Evolutionary conservation across 345 rosid species (phyloP), one percentile per base, ranked within the genome.

Genomic region (Erodium maritimum): DNA sequence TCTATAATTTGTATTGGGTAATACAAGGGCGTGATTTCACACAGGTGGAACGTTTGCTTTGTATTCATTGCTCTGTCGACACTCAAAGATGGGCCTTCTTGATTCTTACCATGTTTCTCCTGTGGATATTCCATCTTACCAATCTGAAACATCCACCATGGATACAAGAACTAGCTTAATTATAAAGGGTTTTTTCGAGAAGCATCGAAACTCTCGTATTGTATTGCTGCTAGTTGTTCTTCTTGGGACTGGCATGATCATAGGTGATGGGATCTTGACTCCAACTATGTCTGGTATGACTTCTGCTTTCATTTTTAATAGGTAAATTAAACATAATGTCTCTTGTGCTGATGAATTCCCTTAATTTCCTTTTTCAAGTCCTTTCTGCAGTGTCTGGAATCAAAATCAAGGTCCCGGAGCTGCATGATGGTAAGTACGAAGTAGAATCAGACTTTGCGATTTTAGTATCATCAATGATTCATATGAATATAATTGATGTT

Each of bases 171-270:
- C 69, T 52, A 62, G 72, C 58, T 52, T 67, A 19, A n/a, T 58
- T 65, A 21, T 78, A 50, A 69, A 45, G 24, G 56, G 57, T 13
- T 63, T 74, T 24, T 69, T 78, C 3, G 70, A 69, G 33, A 71
- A 69, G 57, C 54, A 71, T 61, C 50, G 52, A 22, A 37, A 29
- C 56, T 74, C 71, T 22, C 73, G 69, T 21, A 2, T 69, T 23
- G 61, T 69, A 19, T 54, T 77, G 60, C 66, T 78, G 42, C 58
- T 74, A 7, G 19, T 71, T 52, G 76, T 69, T n/a, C 62, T 66
- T 37, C 67, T 78, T 6, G 82, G 79, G n/a, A 71, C 77, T 58
- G 59, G 75, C 55, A 67, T 74, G 78, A 65, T 78, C 65, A 74
- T 74, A 56, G 72, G 70, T 42, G 78, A 74, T 64, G 82, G 82